A percentile compares a stretch with the other conserved stretches of the same genome.
Evolutionary conservation across 2,329 filamentous ascomycete genomes (phyloP).

Genomic region (Fusarium caatingaense): DNA sequence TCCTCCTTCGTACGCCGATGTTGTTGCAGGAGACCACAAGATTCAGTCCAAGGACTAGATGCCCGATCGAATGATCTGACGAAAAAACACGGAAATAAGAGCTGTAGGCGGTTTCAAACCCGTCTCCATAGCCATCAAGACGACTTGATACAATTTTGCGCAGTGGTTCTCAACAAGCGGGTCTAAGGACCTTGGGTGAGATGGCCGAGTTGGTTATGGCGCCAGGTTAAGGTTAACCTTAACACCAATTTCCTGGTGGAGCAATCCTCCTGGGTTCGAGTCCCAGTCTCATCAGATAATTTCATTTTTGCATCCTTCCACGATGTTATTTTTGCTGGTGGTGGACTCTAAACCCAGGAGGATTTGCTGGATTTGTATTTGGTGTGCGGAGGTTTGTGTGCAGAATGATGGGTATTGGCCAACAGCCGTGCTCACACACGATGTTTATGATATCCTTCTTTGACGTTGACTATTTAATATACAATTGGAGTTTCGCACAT

Average conservation of each 20-base stretch:
- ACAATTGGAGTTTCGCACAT: constrained; percentile 33
- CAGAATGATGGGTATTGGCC: background rate
- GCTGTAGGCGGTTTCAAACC: background rate
- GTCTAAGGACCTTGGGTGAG: constrained; percentile 37
- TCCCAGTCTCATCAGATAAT: constrained; percentile 43
- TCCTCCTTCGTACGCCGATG: constrained; percentile 91
- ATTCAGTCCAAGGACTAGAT: constrained; percentile 68
- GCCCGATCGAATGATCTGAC: background rate
- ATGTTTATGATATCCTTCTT: background rate
- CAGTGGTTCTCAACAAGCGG: constrained; percentile 22
- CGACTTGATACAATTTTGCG: constrained; percentile 26
- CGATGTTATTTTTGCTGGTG: constrained; percentile 13
- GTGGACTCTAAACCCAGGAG: background rate
- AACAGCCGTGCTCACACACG: background rate
- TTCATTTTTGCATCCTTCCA: constrained; percentile 26
- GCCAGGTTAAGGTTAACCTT: constrained; percentile 45
- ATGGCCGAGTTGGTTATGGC: constrained; percentile 47
- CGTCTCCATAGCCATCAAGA: background rate
- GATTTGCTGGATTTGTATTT: background rate
- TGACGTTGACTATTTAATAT: constrained; percentile 3
- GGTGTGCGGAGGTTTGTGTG: background rate
- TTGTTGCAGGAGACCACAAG: constrained; percentile 90
- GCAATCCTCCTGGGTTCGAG: constrained; percentile 46
- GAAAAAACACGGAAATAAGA: background rate
- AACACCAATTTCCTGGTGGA: constrained; percentile 43